These are phyloP conservation scores for Chrysoporthe austroafricana DNA, from an alignment of 2,329 filamentous ascomycete genomes.

Conservation along the genomic window DNA sequence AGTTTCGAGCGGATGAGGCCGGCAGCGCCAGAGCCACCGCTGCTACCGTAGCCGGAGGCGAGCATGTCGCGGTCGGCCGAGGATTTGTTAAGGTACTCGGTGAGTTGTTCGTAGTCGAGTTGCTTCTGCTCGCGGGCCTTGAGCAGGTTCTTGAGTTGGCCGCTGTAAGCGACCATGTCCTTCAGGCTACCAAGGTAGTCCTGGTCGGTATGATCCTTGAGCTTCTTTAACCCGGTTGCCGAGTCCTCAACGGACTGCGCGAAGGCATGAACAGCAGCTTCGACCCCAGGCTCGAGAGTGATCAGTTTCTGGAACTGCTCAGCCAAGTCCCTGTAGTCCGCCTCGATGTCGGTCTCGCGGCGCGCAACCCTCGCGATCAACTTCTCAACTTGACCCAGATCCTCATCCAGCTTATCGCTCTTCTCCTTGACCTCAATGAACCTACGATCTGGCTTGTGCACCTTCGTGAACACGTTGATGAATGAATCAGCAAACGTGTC, in stretches of 20 bases:
- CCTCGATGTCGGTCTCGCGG: constrained; percentile 83
- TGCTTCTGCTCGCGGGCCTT: constrained; percentile 97
- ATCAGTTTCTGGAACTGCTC: constrained; percentile 95
- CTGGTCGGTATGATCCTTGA: constrained; percentile 91
- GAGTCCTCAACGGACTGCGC: constrained; percentile 85
- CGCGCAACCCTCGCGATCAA: constrained; percentile 90
- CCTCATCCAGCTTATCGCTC: constrained; percentile 91
- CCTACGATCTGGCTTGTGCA: constrained; percentile 91
- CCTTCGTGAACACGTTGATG: constrained; percentile 95
- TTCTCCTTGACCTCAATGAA: constrained; percentile 94
- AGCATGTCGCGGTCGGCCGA: constrained; percentile 84
- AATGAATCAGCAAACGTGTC: constrained; percentile 96
- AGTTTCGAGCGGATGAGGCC: constrained; percentile 92
- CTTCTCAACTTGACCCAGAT: constrained; percentile 91
- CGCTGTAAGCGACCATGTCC: constrained; percentile 94
- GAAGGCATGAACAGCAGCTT: constrained; percentile 81
- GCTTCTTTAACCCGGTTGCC: constrained; percentile 72
- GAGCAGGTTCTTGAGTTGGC: constrained; percentile 83
- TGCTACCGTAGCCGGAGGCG: constrained; percentile 58
- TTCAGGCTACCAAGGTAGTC: constrained; percentile 91
- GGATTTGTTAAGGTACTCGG: constrained; percentile 92
- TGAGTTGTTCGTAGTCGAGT: constrained; percentile 93
- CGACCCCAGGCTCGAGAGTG: constrained; percentile 83
- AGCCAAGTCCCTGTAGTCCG: constrained; percentile 85
- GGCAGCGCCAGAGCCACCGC: constrained; percentile 63